Percentiles rank a stretch among this genome's conserved stretches.
Evolutionary conservation across 2,329 filamentous ascomycete species (phyloP).

Genomic region (Elsinoe batatas): DNA sequence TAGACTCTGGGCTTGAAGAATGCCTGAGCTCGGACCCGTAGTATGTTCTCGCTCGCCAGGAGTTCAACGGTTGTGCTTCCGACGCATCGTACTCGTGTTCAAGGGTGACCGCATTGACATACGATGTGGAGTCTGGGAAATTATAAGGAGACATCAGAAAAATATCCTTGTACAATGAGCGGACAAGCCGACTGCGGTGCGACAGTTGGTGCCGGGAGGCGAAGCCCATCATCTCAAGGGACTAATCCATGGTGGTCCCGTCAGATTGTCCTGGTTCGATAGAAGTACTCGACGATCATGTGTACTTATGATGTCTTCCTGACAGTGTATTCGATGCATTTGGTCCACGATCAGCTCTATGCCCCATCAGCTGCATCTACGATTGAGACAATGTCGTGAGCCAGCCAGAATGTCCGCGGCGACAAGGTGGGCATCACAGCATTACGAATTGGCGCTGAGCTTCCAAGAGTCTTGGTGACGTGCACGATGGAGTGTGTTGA

Average conservation of each 20-base stretch:
- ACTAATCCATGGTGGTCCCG: too few relatives aligned
- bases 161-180: neutral
- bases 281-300: too few relatives aligned
- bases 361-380: too few relatives aligned
- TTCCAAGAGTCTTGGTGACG: neutral
- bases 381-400: too few relatives aligned
- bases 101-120: neutral
- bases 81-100: neutral
- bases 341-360: too few relatives aligned
- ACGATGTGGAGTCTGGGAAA: neutral
- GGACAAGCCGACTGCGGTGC: neutral
- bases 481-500: neutral
- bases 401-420: too few relatives aligned
- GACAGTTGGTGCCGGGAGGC: neutral
- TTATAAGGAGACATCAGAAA: conserved; percentile 5
- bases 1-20: neutral
- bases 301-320: too few relatives aligned
- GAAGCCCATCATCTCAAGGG: neutral
- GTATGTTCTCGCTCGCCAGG: conserved; percentile 6
- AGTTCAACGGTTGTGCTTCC: conserved; percentile 10
- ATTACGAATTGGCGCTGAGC: neutral
- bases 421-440: neutral
- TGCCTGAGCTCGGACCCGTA: neutral
- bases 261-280: too few relatives aligned
- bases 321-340: too few relatives aligned